Evolutionary conservation across 768 basidiomycete genomes (phyloP), one percentile per base, ranked within the genome.

Genomic region (Leccinum olivaceopallidum): DNA sequence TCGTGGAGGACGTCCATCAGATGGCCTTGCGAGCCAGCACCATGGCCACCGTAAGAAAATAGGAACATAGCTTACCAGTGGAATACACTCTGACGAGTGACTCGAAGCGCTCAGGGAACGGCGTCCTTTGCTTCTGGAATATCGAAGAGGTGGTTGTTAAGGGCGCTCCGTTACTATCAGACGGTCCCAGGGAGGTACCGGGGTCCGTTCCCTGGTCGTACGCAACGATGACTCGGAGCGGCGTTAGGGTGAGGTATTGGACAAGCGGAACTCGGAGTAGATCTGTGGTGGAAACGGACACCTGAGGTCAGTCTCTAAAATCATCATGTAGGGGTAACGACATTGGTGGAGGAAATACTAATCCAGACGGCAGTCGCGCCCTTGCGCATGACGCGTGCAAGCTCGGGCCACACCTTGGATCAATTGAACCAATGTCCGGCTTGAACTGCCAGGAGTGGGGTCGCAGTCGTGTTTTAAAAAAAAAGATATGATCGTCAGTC

Each of bases 71-170:
- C 30, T 52, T 44, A 83, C 87, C 88, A 16, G 84, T 80, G 69
- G 86, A 89, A 67, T 80, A 89, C 1, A 84, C 76, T 14, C 86
- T 77, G 47, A 83, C 76, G 55, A 85, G 77, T 30, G 80, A 73
- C 32, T 68, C 69, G 55, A 84, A 61, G 8, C 9, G 30, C 59
- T 2, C 60, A 53, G 4, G 60, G 53, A 26, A 61, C 59, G 4
- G 48, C 8, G 16, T 53, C 36, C 6, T 32, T 61, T 10, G 37
- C 60, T 36, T 61, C 60, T 0, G 60, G 60, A 4, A 61, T 26
- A 24, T 16, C 59, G 16, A 53, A 28, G 22, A 61, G 58, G 49
- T 61, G 60, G 10, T 53, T 22, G 20, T 20, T 4, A 18, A 61
- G 59, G 26, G 60, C 13, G 0, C 24, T 3, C 34, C 60, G 32